Conservation (phyloP, 176 grass and related monocot genomes). For the Eragrostis nindensis region DNA sequence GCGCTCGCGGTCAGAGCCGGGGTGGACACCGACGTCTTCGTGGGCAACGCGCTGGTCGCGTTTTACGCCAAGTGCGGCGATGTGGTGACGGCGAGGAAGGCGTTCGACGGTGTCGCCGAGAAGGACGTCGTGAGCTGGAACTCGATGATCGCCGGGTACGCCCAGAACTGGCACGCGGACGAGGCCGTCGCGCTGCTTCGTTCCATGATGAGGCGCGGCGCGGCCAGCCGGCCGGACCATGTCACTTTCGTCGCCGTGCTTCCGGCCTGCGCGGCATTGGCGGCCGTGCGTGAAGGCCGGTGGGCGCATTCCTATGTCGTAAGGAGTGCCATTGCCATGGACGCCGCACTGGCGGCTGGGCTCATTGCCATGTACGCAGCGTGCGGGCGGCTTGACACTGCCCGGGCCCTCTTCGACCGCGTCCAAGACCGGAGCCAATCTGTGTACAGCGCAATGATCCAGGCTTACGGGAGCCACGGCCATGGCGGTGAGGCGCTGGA, state of each 20-base stretch:
- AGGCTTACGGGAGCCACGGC: slow-evolving; percentile 39
- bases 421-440: neutral
- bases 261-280: neutral
- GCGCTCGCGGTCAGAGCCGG: neutral
- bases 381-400: neutral
- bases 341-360: neutral
- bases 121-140: slow-evolving; percentile 11
- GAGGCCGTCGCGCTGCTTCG: neutral
- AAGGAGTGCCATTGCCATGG: neutral
- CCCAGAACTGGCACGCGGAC: neutral
- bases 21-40: neutral
- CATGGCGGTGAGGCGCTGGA: neutral
- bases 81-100: slow-evolving; percentile 2
- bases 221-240: neutral
- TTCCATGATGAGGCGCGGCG: neutral
- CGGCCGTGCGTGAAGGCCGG: neutral
- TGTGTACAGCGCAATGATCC: slow-evolving; percentile 18
- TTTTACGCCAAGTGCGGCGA: slow-evolving; percentile 1
- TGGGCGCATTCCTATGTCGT: neutral
- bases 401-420: neutral
- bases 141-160: slow-evolving; percentile 19
- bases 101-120: neutral
- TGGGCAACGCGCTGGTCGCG: slow-evolving; percentile 1
- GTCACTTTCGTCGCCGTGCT: slow-evolving; percentile 12
- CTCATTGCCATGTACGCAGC: neutral